Percentiles rank a stretch among this genome's conserved stretches.
Evolutionary conservation across 2,329 filamentous ascomycete species (phyloP).

Genomic region (Arthrobotrys iridis): DNA sequence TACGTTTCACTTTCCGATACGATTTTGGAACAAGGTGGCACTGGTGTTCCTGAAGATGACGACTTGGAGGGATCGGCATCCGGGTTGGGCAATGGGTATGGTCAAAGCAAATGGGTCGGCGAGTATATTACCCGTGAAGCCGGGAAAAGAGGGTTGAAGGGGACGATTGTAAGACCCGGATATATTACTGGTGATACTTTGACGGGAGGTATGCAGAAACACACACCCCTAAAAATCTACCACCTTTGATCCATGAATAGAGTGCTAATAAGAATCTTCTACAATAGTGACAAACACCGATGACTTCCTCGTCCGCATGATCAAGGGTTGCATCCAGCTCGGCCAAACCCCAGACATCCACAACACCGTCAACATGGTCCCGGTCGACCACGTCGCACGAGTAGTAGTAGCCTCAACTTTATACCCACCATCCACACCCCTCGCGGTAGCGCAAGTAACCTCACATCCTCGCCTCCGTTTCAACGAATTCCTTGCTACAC

Average conservation of each 20-base stretch:
- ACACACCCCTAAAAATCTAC: neutral
- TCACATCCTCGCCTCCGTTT: constrained; percentile 80
- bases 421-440: constrained; percentile 68
- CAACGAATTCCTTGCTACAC: constrained; percentile 77
- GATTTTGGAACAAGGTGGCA: constrained; percentile 70
- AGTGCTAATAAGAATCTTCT: constrained; percentile 3
- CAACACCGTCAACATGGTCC: constrained; percentile 90
- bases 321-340: constrained; percentile 88
- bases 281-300: constrained; percentile 75
- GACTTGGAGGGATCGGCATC: constrained; percentile 78
- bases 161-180: constrained; percentile 81
- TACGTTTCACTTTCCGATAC: constrained; percentile 78
- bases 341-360: constrained; percentile 76
- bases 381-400: constrained; percentile 83
- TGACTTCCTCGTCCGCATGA: constrained; percentile 86
- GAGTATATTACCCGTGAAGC: constrained; percentile 80
- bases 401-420: constrained; percentile 80
- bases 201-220: constrained; percentile 68
- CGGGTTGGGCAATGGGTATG: constrained; percentile 86
- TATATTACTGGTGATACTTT: constrained; percentile 81
- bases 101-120: constrained; percentile 87
- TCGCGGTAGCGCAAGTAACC: constrained; percentile 78
- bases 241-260: neutral
- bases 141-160: constrained; percentile 77
- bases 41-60: constrained; percentile 77